Conservation (phyloP, 2,329 filamentous ascomycete genomes). For the Trichocomaceae sp. region DNA sequence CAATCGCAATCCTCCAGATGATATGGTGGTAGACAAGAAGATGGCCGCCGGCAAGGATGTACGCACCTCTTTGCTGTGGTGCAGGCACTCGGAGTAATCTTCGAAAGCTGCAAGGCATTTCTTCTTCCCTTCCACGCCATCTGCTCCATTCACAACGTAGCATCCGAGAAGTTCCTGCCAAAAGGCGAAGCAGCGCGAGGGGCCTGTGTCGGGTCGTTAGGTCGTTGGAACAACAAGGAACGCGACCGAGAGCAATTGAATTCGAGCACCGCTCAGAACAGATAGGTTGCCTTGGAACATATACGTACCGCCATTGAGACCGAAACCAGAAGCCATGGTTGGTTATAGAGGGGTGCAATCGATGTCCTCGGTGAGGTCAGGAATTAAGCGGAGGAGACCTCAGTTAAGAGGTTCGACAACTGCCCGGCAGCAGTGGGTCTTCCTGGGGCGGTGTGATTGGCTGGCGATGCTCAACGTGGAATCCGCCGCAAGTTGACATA, state of each 20-base stretch:
- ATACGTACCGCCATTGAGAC: slow-evolving; percentile 49
- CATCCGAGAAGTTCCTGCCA: slow-evolving; percentile 99
- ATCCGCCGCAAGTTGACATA: slow-evolving; percentile 13
- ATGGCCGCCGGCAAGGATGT: background rate
- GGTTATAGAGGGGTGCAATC: slow-evolving; percentile 19
- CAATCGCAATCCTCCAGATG: background rate
- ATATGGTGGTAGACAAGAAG: no score
- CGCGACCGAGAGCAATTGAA: slow-evolving; percentile 10
- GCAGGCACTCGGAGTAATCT: slow-evolving; percentile 98
- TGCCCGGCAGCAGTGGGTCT: background rate
- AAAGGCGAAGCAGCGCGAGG: slow-evolving; percentile 90
- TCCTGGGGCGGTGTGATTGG: slow-evolving; percentile 7
- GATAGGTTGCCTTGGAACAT: background rate
- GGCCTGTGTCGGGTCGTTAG: slow-evolving; percentile 43
- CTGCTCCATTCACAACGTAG: slow-evolving; percentile 87
- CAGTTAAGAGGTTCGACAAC: background rate
- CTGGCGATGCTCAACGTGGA: slow-evolving; percentile 7
- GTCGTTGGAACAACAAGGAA: slow-evolving; percentile 14
- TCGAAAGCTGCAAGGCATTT: slow-evolving; percentile 82
- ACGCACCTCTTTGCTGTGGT: slow-evolving; percentile 96
- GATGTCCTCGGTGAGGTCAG: slow-evolving; percentile 13
- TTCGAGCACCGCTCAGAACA: slow-evolving; percentile 11
- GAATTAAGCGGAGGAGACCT: background rate
- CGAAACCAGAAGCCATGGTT: slow-evolving; percentile 47
- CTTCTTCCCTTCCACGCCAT: slow-evolving; percentile 74